Evolutionary conservation across 768 basidiomycete species (phyloP).

Genomic region (Lactarius akahatsu): DNA sequence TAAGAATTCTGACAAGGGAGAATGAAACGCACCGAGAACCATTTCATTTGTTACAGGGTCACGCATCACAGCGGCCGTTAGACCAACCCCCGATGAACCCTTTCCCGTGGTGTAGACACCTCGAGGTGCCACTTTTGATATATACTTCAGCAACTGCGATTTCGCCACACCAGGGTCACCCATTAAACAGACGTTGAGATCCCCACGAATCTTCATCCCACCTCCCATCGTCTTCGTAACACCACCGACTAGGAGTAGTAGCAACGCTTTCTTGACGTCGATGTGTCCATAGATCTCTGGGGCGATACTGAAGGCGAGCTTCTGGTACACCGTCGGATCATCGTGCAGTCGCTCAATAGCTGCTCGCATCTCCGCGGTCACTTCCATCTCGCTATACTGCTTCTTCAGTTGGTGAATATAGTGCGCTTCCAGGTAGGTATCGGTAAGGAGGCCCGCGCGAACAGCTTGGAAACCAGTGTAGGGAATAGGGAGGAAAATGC

Average conservation of each 20-base stretch:
- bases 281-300: conserved; percentile 98
- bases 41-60: conserved; percentile 98
- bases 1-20: not conserved
- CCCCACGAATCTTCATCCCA: conserved; percentile 98
- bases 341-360: conserved; percentile 64
- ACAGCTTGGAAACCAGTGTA: conserved; percentile 98
- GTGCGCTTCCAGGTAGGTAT: conserved; percentile 94
- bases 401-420: conserved; percentile 94
- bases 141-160: conserved; percentile 95
- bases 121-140: conserved; percentile 96
- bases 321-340: conserved; percentile 82
- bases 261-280: conserved; percentile 94
- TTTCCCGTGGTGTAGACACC: conserved; percentile 98
- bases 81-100: conserved; percentile 97
- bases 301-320: conserved; percentile 90
- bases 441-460: conserved; percentile 92
- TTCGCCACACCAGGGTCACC: conserved; percentile 99
- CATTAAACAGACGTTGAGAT: conserved; percentile 98
- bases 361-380: conserved; percentile 77
- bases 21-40: conserved; percentile 76
- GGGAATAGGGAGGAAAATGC: conserved; percentile 95
- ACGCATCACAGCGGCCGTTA: conserved; percentile 98
- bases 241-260: conserved; percentile 91
- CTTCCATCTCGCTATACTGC: conserved; percentile 93
- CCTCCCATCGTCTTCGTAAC: conserved; percentile 94